Conservation (phyloP, 2,329 filamentous ascomycete genomes). For the Cryphonectria japonica region DNA sequence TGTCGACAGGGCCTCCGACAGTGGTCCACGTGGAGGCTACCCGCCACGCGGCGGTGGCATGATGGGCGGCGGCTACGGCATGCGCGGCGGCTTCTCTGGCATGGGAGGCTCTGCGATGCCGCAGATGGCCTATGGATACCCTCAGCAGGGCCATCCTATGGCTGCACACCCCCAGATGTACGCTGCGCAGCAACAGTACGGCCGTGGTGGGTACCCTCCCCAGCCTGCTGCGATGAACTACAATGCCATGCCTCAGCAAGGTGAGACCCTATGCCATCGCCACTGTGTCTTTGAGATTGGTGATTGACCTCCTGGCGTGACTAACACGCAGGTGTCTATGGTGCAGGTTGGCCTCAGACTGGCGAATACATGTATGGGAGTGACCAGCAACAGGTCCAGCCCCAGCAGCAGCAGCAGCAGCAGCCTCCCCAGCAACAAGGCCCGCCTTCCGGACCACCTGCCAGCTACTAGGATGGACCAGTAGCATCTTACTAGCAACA, state of each 20-base stretch:
- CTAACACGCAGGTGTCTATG: slow-evolving; percentile 23
- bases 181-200: slow-evolving; percentile 43
- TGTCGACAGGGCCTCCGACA: slow-evolving; percentile 93
- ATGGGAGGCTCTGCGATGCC: slow-evolving; percentile 39
- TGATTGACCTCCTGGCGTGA: not conserved
- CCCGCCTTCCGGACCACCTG: slow-evolving; percentile 22
- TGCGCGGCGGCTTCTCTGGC: slow-evolving; percentile 43
- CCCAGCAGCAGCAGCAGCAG: slow-evolving; percentile 39
- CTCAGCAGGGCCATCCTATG: slow-evolving; percentile 43
- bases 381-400: slow-evolving; percentile 43
- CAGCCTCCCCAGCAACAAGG: slow-evolving; percentile 23
- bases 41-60: slow-evolving; percentile 50
- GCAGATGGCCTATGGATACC: slow-evolving; percentile 42
- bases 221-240: slow-evolving; percentile 43
- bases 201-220: slow-evolving; percentile 48
- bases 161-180: slow-evolving; percentile 42
- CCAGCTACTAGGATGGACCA: slow-evolving; percentile 18
- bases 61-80: slow-evolving; percentile 40
- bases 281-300: not conserved
- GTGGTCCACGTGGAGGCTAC: slow-evolving; percentile 64
- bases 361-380: slow-evolving; percentile 31
- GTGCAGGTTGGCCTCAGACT: slow-evolving; percentile 42
- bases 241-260: slow-evolving; percentile 44
- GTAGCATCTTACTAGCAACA: not conserved
- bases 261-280: slow-evolving; percentile 34